A percentile compares a stretch with the other conserved stretches of the same genome.
These are phyloP conservation scores for Boletales sp. DNA, from an alignment of 768 basidiomycete genomes.

Conservation along the genomic window DNA sequence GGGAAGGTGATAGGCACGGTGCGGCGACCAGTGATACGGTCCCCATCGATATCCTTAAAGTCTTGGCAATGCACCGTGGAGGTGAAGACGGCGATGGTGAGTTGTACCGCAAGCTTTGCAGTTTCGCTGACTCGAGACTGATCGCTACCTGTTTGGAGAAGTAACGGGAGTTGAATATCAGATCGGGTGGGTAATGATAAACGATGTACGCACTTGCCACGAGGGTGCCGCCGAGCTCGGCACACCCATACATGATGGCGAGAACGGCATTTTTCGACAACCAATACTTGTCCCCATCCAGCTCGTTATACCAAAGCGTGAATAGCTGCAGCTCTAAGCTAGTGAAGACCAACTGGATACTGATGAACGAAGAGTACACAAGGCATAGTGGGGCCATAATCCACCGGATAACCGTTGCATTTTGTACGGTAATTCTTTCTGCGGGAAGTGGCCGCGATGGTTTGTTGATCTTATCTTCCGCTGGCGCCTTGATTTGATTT, in stretches of 20 bases:
- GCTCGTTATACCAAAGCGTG: conserved; percentile 38
- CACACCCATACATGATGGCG: conserved; percentile 35
- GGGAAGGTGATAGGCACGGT: conserved; percentile 47
- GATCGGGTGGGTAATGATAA: background rate
- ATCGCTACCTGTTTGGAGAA: conserved; percentile 17
- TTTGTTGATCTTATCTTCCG: conserved; percentile 44
- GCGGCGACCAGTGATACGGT: conserved; percentile 33
- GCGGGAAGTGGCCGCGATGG: conserved; percentile 44
- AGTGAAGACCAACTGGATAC: conserved; percentile 28
- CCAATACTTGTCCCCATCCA: conserved; percentile 35
- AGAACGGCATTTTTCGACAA: conserved; percentile 37
- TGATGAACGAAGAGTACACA: conserved; percentile 30
- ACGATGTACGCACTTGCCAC: conserved; percentile 30
- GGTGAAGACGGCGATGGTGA: conserved; percentile 37
- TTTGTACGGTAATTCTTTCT: conserved; percentile 33
- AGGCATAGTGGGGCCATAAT: conserved; percentile 33
- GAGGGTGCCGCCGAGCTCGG: conserved; percentile 38
- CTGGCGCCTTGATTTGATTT: conserved; percentile 40
- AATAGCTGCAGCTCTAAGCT: conserved; percentile 33
- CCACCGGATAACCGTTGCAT: conserved; percentile 38
- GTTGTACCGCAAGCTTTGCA: conserved; percentile 28
- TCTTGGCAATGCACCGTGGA: conserved; percentile 52
- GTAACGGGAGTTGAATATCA: too few relatives aligned
- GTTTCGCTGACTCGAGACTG: conserved; percentile 24
- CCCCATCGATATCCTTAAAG: conserved; percentile 44